Evolutionary conservation across 1,139 yeast species (phyloP).

Genomic region (Protomyces macrosporus): DNA sequence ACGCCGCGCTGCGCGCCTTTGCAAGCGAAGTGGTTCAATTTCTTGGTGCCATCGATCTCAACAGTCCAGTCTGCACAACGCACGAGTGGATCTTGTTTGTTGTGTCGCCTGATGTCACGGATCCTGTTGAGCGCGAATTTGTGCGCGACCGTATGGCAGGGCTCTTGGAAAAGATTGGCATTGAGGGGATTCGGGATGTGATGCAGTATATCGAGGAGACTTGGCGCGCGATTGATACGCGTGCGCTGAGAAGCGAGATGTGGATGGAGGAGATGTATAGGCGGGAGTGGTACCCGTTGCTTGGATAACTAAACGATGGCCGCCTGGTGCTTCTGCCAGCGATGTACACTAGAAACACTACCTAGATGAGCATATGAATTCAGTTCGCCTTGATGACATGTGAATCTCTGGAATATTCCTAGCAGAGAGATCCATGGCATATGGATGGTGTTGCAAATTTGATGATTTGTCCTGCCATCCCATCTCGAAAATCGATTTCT

Average conservation of each 20-base stretch:
- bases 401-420: too few relatives aligned
- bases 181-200: constrained; percentile 20
- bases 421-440: too few relatives aligned
- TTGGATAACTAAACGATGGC: neutral
- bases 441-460: too few relatives aligned
- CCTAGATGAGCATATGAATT: too few relatives aligned
- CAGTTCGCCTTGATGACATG: too few relatives aligned
- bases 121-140: constrained; percentile 1
- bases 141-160: constrained; percentile 19
- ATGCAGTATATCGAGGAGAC: constrained; percentile 20
- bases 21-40: constrained; percentile 5
- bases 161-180: constrained; percentile 22
- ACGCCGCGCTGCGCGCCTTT: neutral
- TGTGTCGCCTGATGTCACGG: constrained; percentile 16
- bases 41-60: neutral
- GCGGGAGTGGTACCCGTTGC: constrained; percentile 11
- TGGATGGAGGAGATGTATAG: constrained; percentile 25
- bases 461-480: too few relatives aligned
- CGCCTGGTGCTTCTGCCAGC: too few relatives aligned
- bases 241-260: neutral
- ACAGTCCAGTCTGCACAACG: constrained; percentile 25
- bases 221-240: constrained; percentile 1
- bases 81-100: constrained; percentile 24
- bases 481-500: too few relatives aligned
- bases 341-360: too few relatives aligned